Conservation (phyloP, 2,329 filamentous ascomycete genomes). For the Endoconidiophora polonica region DNA sequence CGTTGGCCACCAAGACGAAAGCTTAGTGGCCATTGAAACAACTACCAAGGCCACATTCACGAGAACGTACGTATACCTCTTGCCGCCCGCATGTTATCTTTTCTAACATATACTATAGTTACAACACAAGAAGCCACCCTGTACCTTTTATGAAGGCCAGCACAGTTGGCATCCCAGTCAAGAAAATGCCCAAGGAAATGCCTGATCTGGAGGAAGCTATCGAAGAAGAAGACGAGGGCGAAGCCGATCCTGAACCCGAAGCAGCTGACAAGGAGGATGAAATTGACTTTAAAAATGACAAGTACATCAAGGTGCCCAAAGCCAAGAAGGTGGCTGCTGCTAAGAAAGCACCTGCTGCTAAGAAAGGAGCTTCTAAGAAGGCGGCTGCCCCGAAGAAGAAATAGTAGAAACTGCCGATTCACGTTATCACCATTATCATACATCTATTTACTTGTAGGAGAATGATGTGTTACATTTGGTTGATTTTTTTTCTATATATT, state of each 20-base stretch:
- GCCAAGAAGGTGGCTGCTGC: slow-evolving; percentile 37
- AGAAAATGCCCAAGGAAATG: slow-evolving; percentile 54
- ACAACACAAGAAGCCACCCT: slow-evolving; percentile 75
- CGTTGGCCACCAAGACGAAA: slow-evolving; percentile 67
- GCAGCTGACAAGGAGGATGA: slow-evolving; percentile 61
- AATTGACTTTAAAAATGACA: slow-evolving; percentile 79
- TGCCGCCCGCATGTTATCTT: not conserved
- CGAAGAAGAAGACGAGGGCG: slow-evolving; percentile 74
- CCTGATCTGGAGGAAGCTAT: slow-evolving; percentile 94
- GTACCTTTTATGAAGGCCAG: slow-evolving; percentile 93
- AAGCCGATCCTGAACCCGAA: slow-evolving; percentile 37
- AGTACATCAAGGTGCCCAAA: slow-evolving; percentile 88
- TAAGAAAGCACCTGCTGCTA: slow-evolving; percentile 23
- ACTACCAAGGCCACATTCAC: slow-evolving; percentile 86
- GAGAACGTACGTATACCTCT: slow-evolving; percentile 45
- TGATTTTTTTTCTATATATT: not conserved
- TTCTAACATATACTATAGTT: slow-evolving; percentile 31
- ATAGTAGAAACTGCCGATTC: not conserved
- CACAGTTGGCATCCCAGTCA: slow-evolving; percentile 45
- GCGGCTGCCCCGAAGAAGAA: slow-evolving; percentile 12
- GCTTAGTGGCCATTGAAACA: slow-evolving; percentile 58
- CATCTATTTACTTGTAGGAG: too few species aligned
- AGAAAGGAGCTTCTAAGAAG: slow-evolving; percentile 34
- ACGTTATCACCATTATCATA: not conserved
- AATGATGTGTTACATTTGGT: not conserved